Percentiles rank a stretch among this genome's conserved stretches.
phyloP scores from a whole-genome alignment of 2,329 filamentous ascomycete genomes.

The Fusarium lateritium region DNA sequence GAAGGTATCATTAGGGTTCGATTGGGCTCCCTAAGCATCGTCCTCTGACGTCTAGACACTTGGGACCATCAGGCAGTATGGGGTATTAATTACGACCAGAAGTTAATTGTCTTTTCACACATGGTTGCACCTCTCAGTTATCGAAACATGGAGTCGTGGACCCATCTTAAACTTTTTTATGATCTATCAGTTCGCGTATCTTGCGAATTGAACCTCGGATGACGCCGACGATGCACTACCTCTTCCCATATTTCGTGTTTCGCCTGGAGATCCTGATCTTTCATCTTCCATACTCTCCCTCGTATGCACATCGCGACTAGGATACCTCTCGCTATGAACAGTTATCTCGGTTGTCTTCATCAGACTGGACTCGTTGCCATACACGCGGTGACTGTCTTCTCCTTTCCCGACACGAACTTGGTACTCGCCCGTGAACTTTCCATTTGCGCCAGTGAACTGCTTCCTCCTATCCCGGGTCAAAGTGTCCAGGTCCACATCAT shows the following conservation, averaged over 20 bases:
- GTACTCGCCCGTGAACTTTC: constrained; percentile 29
- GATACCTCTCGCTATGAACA: constrained; percentile 28
- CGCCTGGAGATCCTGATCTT: constrained; percentile 4
- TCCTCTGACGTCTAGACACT: no score
- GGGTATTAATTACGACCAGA: no score
- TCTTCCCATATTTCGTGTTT: constrained; percentile 10
- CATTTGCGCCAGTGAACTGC: constrained; percentile 18
- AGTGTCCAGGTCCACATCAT: constrained; percentile 39
- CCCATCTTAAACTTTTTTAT: background rate
- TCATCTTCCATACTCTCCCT: constrained; percentile 20
- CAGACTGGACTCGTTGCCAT: constrained; percentile 18
- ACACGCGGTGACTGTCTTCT: background rate
- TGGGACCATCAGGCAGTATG: no score
- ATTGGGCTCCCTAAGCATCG: no score
- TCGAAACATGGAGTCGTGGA: no score
- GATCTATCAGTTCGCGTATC: constrained; percentile 1
- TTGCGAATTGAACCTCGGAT: constrained; percentile 45
- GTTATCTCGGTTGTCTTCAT: constrained; percentile 43
- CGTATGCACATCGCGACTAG: background rate
- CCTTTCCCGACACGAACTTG: constrained; percentile 43
- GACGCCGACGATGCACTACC: constrained; percentile 41
- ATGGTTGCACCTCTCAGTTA: no score
- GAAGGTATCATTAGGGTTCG: no score
- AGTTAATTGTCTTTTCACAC: no score
- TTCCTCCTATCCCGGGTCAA: constrained; percentile 34